A percentile compares a stretch with the other conserved stretches of the same genome.
Conservation (phyloP, 2,329 filamentous ascomycete genomes). For the Xylaria multiplex region DNA sequence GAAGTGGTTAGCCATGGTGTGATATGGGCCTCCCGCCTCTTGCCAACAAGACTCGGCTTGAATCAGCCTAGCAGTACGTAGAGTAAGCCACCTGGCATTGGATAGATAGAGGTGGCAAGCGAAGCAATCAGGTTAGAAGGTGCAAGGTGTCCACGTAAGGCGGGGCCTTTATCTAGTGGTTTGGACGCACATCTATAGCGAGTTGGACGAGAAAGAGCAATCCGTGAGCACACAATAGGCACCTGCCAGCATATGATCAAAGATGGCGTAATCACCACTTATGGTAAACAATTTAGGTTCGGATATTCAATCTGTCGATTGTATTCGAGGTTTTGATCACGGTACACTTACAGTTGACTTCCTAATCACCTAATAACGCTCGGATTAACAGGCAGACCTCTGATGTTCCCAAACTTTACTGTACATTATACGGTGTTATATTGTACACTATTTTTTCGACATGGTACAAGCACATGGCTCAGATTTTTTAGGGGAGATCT, state of each 20-base stretch:
- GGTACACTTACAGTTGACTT: no score
- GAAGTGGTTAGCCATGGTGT: constrained; percentile 39
- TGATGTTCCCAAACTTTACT: neutral
- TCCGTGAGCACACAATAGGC: neutral
- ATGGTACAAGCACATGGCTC: constrained; percentile 1
- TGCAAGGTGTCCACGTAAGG: neutral
- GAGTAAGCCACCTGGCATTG: neutral
- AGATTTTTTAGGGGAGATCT: constrained; percentile 40
- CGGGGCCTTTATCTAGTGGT: neutral
- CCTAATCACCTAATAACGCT: neutral
- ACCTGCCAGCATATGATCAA: neutral
- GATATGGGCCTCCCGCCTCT: neutral
- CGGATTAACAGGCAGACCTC: neutral
- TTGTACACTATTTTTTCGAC: constrained; percentile 30
- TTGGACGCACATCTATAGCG: neutral
- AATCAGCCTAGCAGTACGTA: constrained; percentile 2
- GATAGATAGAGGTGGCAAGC: neutral
- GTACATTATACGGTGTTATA: constrained; percentile 29
- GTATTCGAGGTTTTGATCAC: neutral
- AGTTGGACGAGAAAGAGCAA: constrained; percentile 24
- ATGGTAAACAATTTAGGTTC: neutral
- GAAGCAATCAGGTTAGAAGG: neutral
- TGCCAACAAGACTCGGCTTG: neutral
- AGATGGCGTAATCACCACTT: neutral
- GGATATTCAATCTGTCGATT: neutral